phyloP scores from a whole-genome alignment of 2,329 filamentous ascomycete genomes.

The Aspergillus sojae region DNA sequence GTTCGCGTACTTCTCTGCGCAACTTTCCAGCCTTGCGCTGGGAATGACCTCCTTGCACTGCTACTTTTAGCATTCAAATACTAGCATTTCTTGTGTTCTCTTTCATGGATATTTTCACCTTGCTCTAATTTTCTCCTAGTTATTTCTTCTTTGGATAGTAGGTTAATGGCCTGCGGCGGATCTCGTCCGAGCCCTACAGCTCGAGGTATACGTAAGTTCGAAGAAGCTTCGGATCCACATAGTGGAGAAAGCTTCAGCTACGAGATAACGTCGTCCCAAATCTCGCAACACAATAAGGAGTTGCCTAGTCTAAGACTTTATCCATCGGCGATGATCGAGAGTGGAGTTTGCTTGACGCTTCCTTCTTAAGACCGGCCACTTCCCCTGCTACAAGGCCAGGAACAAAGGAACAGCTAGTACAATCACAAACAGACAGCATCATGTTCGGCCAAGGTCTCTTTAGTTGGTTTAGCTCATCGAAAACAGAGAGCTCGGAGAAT shows the following conservation, averaged over 20 bases:
- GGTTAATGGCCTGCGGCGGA: neutral
- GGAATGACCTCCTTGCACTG: too few species aligned
- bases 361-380: neutral
- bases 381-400: neutral
- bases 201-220: neutral
- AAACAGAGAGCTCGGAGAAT: neutral
- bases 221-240: neutral
- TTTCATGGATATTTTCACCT: too few species aligned
- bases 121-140: neutral
- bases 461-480: constrained; percentile 8
- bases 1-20: neutral
- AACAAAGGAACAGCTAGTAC: neutral
- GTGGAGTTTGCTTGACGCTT: neutral
- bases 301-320: neutral
- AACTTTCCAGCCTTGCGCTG: neutral
- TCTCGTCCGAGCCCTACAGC: neutral
- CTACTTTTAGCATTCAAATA: too few species aligned
- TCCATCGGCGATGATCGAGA: neutral
- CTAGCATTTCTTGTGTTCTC: too few species aligned
- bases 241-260: neutral
- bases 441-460: neutral
- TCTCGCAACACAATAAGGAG: neutral
- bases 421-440: neutral
- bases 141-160: neutral
- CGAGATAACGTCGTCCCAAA: neutral